Conservation (phyloP, 108 stramenopile species). For the Mediolabrus comicus region DNA sequence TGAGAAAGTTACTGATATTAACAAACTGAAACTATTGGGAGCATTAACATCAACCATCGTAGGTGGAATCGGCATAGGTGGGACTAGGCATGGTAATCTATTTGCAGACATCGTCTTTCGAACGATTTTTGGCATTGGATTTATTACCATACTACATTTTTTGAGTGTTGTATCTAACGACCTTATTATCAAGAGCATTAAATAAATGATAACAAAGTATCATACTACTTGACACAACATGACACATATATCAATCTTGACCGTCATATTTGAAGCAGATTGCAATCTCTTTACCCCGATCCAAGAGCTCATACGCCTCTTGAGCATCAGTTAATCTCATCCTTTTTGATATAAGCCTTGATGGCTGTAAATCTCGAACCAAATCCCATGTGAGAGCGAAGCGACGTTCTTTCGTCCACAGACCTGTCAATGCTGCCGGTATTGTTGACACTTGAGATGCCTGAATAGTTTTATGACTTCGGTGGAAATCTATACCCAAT, state of each 20-base stretch:
- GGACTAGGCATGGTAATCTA: conserved; percentile 20
- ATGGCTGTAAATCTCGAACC: conserved; percentile 68
- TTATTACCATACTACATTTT: conserved; percentile 33
- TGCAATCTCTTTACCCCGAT: conserved; percentile 64
- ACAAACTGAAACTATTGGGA: conserved; percentile 26
- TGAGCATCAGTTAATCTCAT: conserved; percentile 54
- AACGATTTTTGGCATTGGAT: conserved; percentile 28
- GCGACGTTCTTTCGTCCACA: conserved; percentile 86
- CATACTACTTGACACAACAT: no score
- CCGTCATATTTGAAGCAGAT: conserved; percentile 62
- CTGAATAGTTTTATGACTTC: conserved; percentile 82
- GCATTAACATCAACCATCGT: conserved; percentile 10
- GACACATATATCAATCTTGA: no score
- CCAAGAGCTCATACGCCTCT: conserved; percentile 71
- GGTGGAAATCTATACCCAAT: conserved; percentile 91
- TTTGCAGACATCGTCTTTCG: conserved; percentile 23
- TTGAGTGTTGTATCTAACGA: conserved; percentile 30
- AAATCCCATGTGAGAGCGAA: conserved; percentile 86
- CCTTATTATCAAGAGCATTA: conserved; percentile 22
- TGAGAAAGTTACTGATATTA: conserved; percentile 15
- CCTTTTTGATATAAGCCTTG: conserved; percentile 66
- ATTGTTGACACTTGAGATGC: conserved; percentile 88
- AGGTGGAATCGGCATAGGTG: conserved; percentile 37
- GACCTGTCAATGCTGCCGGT: conserved; percentile 55
- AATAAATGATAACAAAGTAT: background rate